phyloP scores from a whole-genome alignment of 2,329 filamentous ascomycete genomes.

The Colletotrichum musae region DNA sequence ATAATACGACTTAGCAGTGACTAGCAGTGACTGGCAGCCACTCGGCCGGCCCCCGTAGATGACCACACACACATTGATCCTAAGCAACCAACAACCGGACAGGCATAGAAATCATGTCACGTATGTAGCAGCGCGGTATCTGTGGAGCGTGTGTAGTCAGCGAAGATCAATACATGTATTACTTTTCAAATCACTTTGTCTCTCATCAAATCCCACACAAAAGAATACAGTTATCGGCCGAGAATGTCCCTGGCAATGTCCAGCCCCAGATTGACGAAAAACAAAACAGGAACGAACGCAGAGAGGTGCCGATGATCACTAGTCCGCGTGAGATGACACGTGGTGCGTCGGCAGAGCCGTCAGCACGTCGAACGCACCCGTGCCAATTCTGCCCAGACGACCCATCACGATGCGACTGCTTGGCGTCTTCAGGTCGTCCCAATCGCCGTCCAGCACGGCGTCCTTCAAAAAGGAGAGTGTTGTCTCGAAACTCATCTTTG shows the following conservation, averaged over 20 bases:
- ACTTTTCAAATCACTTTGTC: slow-evolving; percentile 31
- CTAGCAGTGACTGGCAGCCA: neutral
- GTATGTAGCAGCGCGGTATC: too few species aligned
- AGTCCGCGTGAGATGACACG: slow-evolving; percentile 42
- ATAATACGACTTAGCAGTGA: neutral
- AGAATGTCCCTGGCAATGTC: slow-evolving; percentile 19
- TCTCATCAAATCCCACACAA: slow-evolving; percentile 32
- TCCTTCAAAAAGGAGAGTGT: slow-evolving; percentile 95
- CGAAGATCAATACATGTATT: slow-evolving; percentile 7
- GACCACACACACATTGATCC: too few species aligned
- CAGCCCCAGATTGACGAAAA: slow-evolving; percentile 13
- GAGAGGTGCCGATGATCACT: neutral
- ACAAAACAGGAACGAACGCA: slow-evolving; percentile 4
- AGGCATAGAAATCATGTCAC: too few species aligned
- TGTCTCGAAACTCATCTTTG: slow-evolving; percentile 99
- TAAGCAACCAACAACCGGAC: too few species aligned
- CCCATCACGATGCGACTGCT: slow-evolving; percentile 92
- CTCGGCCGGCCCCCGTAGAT: too few species aligned
- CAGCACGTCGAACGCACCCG: slow-evolving; percentile 92
- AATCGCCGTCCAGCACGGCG: slow-evolving; percentile 90
- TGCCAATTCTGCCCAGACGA: slow-evolving; percentile 85
- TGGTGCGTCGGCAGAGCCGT: slow-evolving; percentile 70
- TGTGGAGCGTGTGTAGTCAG: too few species aligned
- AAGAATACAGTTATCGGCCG: slow-evolving; percentile 34
- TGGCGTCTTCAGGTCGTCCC: slow-evolving; percentile 88